Evolutionary conservation across 2,329 filamentous ascomycete genomes (phyloP), one percentile per base, ranked within the genome.

Genomic region (Epichloe hybrida): DNA sequence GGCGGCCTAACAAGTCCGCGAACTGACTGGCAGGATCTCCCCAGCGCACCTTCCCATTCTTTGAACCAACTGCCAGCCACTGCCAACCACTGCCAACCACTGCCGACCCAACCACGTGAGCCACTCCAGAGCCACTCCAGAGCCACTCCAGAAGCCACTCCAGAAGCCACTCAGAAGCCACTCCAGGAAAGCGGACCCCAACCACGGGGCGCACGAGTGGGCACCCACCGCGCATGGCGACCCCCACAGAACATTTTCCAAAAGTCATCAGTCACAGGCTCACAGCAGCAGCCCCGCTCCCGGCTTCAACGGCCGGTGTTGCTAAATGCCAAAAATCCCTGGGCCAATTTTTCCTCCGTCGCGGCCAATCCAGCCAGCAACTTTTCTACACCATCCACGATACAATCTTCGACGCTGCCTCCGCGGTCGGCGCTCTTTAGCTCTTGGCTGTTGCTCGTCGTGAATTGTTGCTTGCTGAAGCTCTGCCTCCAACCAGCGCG

Each of bases 331-430:
- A 40, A 39, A 45, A 39, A 27, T 43, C 11, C 11, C 27, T 48
- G 41, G 43, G 31, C 38, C 51, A 38, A n/a, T 50, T 52, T 52
- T 42, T 50, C 39, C 43, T 50, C 51, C 48, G 50, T 43, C 48
- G 31, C 35, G 15, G 23, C 47, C 43, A 46, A 47, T 38, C 44
- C 35, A 42, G 7, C 36, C 42, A 39, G 42, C 35, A 41, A 9
- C 27, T 45, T 50, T 50, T 40, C 37, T 48, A 17, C 43, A 35
- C 41, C 49, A 48, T 46, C 40, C 13, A 39, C 40, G 44, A 40
- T 51, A 37, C 44, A 34, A 34, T 47, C 39, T 37, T 36, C 47
- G 42, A 36, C 37, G 6, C 39, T 39, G 49, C 46, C 49, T 53
- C 49, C 45, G 52, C 35, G 44, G 46, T 54, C 52, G 52, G 52